Conservation (phyloP, 1,284 basidiomycete genomes). For the Cerioporus squamosus region DNA sequence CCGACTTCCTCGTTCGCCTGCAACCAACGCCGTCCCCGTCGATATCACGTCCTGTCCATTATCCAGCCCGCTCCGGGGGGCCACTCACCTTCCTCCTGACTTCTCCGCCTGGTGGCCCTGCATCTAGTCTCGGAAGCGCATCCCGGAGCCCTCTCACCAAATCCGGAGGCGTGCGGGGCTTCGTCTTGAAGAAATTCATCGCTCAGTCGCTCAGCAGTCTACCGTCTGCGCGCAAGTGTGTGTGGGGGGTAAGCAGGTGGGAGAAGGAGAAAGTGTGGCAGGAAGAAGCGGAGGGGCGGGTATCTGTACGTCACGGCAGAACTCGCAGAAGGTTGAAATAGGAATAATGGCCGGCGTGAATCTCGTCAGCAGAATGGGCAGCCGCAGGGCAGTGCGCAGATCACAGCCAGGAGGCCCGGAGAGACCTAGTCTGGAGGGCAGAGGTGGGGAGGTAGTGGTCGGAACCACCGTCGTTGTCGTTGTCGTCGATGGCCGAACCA, state of each 20-base stretch:
- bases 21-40: neutral
- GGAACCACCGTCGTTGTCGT: constrained; percentile 12
- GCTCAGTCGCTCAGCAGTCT: neutral
- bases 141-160: constrained; percentile 82
- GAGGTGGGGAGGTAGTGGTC: constrained; percentile 5
- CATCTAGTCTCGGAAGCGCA: constrained; percentile 77
- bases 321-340: constrained; percentile 26
- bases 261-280: constrained; percentile 3
- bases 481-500: constrained; percentile 15
- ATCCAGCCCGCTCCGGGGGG: neutral
- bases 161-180: constrained; percentile 84
- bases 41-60: neutral
- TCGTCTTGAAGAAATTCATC: constrained; percentile 97
- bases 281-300: constrained; percentile 11
- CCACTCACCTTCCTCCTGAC: constrained; percentile 73
- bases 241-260: constrained; percentile 3
- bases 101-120: constrained; percentile 75
- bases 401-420: neutral
- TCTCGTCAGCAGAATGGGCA: constrained; percentile 15
- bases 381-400: constrained; percentile 11
- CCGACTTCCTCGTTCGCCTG: constrained; percentile 88
- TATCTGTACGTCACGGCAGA: constrained; percentile 27
- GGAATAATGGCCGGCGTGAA: constrained; percentile 22
- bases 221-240: neutral
- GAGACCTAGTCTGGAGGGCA: constrained; percentile 1